A percentile compares a stretch with the other conserved stretches of the same genome.
phyloP scores from a whole-genome alignment of 495 filamentous ascomycete genomes.

The Physcia stellaris region DNA sequence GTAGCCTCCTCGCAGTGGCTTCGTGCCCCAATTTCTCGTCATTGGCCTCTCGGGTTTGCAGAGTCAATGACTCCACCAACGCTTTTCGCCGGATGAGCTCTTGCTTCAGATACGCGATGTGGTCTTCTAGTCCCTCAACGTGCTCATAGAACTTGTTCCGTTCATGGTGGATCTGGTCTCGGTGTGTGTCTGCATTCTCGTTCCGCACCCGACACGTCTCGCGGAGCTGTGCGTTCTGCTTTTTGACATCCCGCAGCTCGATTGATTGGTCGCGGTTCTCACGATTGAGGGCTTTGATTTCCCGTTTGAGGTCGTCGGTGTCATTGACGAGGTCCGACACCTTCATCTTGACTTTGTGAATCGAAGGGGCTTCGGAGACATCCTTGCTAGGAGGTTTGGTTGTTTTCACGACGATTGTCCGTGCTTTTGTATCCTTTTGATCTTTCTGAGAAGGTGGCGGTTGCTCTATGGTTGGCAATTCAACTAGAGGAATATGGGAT shows the following conservation, averaged over 20 bases:
- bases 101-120: conserved; percentile 10
- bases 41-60: conserved; percentile 15
- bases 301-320: conserved; percentile 4
- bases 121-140: conserved; percentile 11
- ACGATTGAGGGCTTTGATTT: conserved; percentile 2
- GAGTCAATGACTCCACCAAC: conserved; percentile 10
- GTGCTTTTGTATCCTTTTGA: too few relatives aligned
- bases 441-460: too few relatives aligned
- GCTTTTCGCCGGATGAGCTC: conserved; percentile 10
- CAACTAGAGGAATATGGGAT: too few relatives aligned
- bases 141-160: conserved; percentile 11
- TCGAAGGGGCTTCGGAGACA: too few relatives aligned
- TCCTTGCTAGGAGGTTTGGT: conserved; percentile 1
- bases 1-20: conserved; percentile 2
- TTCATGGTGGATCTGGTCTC: conserved; percentile 6
- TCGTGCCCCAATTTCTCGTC: conserved; percentile 9
- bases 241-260: conserved; percentile 13
- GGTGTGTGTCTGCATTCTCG: conserved; percentile 5
- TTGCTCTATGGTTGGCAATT: too few relatives aligned
- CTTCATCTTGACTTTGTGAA: not conserved
- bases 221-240: conserved; percentile 6
- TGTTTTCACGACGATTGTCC: too few relatives aligned
- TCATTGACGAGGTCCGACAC: conserved; percentile 2
- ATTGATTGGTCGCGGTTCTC: conserved; percentile 12
- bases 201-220: conserved; percentile 1